phyloP scores from a whole-genome alignment of 352 stramenopile genomes.

The Phytophthora cryptogea region DNA sequence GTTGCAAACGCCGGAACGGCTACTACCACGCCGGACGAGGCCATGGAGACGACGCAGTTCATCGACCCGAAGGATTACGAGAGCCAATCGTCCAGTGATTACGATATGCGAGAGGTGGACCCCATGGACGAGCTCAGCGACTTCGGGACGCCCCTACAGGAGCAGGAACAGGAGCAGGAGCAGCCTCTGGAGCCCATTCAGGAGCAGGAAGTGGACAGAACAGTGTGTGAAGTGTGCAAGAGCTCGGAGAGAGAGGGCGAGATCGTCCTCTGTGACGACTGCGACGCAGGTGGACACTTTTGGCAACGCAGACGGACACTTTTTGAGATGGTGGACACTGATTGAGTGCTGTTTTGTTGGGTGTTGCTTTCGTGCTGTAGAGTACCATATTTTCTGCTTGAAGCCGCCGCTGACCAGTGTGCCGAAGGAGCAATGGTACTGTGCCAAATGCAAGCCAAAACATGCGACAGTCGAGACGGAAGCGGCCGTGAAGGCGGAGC shows the following conservation, averaged over 20 bases:
- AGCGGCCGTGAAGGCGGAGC: conserved; percentile 32
- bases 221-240: conserved; percentile 50
- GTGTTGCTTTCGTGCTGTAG: conserved; percentile 5
- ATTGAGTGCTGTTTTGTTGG: background rate
- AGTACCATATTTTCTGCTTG: conserved; percentile 71
- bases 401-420: conserved; percentile 47
- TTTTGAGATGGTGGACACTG: no score
- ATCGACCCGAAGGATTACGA: conserved; percentile 37
- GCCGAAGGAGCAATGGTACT: conserved; percentile 63
- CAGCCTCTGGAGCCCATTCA: background rate
- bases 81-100: conserved; percentile 59
- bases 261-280: conserved; percentile 63
- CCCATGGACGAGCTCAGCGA: conserved; percentile 69
- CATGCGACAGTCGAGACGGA: conserved; percentile 1
- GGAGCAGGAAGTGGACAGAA: conserved; percentile 33
- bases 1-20: background rate
- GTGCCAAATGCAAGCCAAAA: conserved; percentile 40
- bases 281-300: conserved; percentile 28
- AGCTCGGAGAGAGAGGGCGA: conserved; percentile 42
- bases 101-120: conserved; percentile 55
- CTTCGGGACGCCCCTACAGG: conserved; percentile 40
- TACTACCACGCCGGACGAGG: background rate
- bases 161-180: conserved; percentile 7
- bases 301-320: no score
- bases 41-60: conserved; percentile 20